Evolutionary conservation across 371 early-diverging fungal species (phyloP).

Genomic region (Mortierella sp.): DNA sequence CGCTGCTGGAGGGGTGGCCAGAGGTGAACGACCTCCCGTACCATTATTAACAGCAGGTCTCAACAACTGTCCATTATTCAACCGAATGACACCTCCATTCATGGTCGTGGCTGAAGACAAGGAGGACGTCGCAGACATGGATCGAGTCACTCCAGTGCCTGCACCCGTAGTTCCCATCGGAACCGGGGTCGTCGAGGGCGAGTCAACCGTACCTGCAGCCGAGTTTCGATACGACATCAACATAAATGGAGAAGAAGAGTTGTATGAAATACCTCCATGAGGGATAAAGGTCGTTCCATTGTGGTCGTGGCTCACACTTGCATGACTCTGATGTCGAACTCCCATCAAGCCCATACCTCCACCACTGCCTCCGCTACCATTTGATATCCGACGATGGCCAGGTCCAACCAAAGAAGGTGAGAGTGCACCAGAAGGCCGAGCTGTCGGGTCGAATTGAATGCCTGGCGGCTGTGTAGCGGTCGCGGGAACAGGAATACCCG

Average conservation of each 20-base stretch:
- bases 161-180: not conserved
- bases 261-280: too few relatives aligned
- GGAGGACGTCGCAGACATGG: too few relatives aligned
- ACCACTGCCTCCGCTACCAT: slow-evolving; percentile 8
- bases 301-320: too few relatives aligned
- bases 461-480: slow-evolving; percentile 21
- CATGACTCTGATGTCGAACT: too few relatives aligned
- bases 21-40: slow-evolving; percentile 16
- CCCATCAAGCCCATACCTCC: too few relatives aligned
- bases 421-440: slow-evolving; percentile 23
- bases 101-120: too few relatives aligned
- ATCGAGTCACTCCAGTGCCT: not conserved
- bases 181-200: too few relatives aligned
- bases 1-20: slow-evolving; percentile 28
- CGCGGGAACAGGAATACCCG: slow-evolving; percentile 21
- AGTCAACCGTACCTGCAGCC: too few relatives aligned
- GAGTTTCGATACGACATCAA: too few relatives aligned
- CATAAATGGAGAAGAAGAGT: too few relatives aligned
- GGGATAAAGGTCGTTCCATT: too few relatives aligned
- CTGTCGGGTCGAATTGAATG: slow-evolving; percentile 41
- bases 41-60: slow-evolving; percentile 7
- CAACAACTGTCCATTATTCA: slow-evolving; percentile 17
- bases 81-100: slow-evolving; percentile 6
- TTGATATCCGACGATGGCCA: slow-evolving; percentile 25
- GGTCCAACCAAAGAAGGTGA: slow-evolving; percentile 20